These are phyloP conservation scores for Schizochytrium sp. DNA, from an alignment of 108 stramenopile species.

Conservation along the genomic window DNA sequence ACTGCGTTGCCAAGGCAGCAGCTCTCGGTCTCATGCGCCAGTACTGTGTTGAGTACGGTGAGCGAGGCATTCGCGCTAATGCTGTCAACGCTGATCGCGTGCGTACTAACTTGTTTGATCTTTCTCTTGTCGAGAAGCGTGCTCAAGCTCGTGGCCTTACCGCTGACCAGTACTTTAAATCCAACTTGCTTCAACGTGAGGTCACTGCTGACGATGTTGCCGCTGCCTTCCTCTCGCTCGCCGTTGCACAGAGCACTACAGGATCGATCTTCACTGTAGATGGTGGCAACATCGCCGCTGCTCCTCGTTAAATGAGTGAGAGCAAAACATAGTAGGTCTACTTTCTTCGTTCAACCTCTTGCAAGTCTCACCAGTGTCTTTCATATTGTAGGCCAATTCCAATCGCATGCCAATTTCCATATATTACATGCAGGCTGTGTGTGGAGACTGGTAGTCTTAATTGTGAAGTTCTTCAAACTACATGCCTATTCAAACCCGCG, in stretches of 20 bases:
- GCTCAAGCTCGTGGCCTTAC: slow-evolving; percentile 52
- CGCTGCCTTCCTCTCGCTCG: not conserved
- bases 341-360: too few relatives aligned
- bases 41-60: slow-evolving; percentile 58
- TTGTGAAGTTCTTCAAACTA: too few relatives aligned
- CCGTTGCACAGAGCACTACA: slow-evolving; percentile 12
- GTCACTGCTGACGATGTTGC: slow-evolving; percentile 50
- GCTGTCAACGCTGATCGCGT: slow-evolving; percentile 57
- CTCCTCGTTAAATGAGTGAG: not conserved
- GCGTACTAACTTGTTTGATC: slow-evolving; percentile 53
- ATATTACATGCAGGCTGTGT: too few relatives aligned
- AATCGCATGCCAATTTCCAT: too few relatives aligned
- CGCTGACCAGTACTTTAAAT: slow-evolving; percentile 49
- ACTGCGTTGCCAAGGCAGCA: slow-evolving; percentile 59
- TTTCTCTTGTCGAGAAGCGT: slow-evolving; percentile 41
- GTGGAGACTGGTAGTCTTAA: too few relatives aligned
- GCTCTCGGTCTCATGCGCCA: slow-evolving; percentile 58
- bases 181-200: slow-evolving; percentile 23
- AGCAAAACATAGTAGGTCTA: too few relatives aligned
- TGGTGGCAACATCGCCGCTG: slow-evolving; percentile 53
- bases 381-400: too few relatives aligned
- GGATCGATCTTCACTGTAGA: slow-evolving; percentile 57
- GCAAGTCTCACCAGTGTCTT: too few relatives aligned
- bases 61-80: slow-evolving; percentile 18
- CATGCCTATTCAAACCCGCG: too few relatives aligned